Evolutionary conservation across 768 basidiomycete species (phyloP), one percentile per base, ranked within the genome.

Genomic region (Leccinum obscurum): DNA sequence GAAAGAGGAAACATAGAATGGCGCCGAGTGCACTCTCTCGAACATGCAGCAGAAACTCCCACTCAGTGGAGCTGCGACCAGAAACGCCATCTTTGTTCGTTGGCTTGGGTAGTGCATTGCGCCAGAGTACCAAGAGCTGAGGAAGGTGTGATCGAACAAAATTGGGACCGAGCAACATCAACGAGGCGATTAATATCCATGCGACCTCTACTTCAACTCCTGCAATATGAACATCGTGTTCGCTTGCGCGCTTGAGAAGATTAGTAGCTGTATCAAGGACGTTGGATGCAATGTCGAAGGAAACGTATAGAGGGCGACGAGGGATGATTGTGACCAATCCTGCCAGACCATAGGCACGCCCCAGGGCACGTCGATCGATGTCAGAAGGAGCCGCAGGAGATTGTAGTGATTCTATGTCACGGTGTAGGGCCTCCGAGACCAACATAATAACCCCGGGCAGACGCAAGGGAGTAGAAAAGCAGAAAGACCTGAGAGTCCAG

Each of bases 101-200:
- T 1, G 93, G 89, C 74, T 98, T 99, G 2, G 97, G 95, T 0
- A 99, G 80, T 1, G 96, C 95, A 66, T 99, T 99, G 34, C 97
- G 82, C 97, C 97, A 99, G 3, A 99, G 83, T 0, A 98, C 93
- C 44, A 98, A 83, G 17, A 98, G 80, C 66, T 98, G 96, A 0
- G 95, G 91, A 2, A 98, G 83, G 72, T 99, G 95, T 0, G 93
- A 85, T 17, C 93, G 87, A 55, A 98, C 94, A 64, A 98, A 97
- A 66, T 93, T 91, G 3, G 92, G 93, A 0, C 95, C 96, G 7
- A 97, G 85, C 3, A 89, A 83, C 92, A 98, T 94, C 30, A 98
- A 76, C 1, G 94, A 88, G 0, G 91, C 87, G 56, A 99, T 92
- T 37, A 90, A 77, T 13, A 88, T 94, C 97, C 97, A 98, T 0